Evolutionary conservation across 345 rosid genomes (phyloP).

Genomic region (Eucalyptus pauciflora): DNA sequence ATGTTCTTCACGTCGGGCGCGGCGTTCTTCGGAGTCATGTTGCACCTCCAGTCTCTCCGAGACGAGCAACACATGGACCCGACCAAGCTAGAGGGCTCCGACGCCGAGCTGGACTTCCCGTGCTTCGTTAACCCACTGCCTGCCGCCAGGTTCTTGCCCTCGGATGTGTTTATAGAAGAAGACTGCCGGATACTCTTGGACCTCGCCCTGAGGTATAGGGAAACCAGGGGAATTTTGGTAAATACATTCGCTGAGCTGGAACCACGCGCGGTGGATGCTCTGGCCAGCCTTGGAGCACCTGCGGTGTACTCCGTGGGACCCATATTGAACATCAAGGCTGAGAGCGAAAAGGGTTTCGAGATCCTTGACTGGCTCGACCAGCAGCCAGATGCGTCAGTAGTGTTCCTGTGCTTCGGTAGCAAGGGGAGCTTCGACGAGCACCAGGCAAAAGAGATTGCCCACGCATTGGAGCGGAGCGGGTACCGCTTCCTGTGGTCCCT

Average conservation of each 20-base stretch:
- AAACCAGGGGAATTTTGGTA: slow-evolving; percentile 28
- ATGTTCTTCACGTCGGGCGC: too few relatives aligned
- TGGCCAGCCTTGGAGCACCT: neutral
- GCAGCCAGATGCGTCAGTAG: slow-evolving; percentile 35
- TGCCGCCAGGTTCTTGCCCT: neutral
- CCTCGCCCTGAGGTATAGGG: neutral
- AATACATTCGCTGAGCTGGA: slow-evolving; percentile 40
- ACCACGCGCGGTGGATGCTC: slow-evolving; percentile 3
- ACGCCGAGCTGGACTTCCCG: too few relatives aligned
- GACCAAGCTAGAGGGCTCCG: too few relatives aligned
- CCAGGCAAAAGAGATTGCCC: slow-evolving; percentile 14
- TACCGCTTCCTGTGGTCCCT: slow-evolving; percentile 22
- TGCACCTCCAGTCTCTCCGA: too few relatives aligned
- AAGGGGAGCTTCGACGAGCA: slow-evolving; percentile 29
- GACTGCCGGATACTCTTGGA: fast-evolving
- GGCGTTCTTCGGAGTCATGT: too few relatives aligned
- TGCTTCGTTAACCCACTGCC: neutral
- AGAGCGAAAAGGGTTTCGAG: neutral
- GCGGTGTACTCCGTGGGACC: slow-evolving; percentile 44
- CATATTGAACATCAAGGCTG: slow-evolving; percentile 13
- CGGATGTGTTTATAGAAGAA: neutral
- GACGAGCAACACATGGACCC: too few relatives aligned
- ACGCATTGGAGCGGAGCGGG: neutral
- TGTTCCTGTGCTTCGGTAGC: slow-evolving; percentile 65
- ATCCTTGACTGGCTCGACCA: slow-evolving; percentile 40